Base-by-base conservation (phyloP, 225 moss, liverwort and hornwort species). In the Polytrichum formosum region DNA sequence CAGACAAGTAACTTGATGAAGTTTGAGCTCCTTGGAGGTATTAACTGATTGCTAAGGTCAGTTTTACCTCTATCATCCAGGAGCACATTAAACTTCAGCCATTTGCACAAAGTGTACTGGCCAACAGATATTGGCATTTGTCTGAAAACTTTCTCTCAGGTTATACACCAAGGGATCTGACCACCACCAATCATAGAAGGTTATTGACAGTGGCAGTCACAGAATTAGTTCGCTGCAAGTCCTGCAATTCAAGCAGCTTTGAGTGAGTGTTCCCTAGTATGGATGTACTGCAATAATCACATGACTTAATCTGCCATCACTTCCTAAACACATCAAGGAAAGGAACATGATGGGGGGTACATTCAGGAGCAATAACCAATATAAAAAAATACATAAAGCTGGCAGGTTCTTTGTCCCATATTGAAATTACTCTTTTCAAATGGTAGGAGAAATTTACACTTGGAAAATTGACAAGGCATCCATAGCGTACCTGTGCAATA, bases 191-290 rank as follows among this genome's bases (percentile, higher is more conserved):
- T 74, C 81, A 96, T 54, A 96, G 89, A 81, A 96, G 85, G 81
- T 96, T 96, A 80, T 96, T 96, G 35, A 93, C 96, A 83, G 96
- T 96, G 30, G 89, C 89, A 70, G 91, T 89, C 29, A 90, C 96
- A 67, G 90, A 90, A 80, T 96, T 93, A 26, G 93, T 96, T 81
- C 91, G 85, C 76, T 90, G 96, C 81, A 96, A 87, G 80, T 96
- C 96, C 96, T 96, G 93, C 87, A 85, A 64, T 53, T 59, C 70
- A 73, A 66, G n/a, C 67, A 76, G 71, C 10, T 46, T 27, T 3
- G 56, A 70, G 67, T 71, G 29, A 77, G 69, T 73, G 54, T 56
- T 31, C 26, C 5, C 28, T 70, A 6, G 29, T 29, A 29, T 35
- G 35, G 35, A 18, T 22, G 30, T 5, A 55, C 30, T 22, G 13